Conservation (phyloP, 305 asterid genomes). For the Fraxinus albicans region DNA sequence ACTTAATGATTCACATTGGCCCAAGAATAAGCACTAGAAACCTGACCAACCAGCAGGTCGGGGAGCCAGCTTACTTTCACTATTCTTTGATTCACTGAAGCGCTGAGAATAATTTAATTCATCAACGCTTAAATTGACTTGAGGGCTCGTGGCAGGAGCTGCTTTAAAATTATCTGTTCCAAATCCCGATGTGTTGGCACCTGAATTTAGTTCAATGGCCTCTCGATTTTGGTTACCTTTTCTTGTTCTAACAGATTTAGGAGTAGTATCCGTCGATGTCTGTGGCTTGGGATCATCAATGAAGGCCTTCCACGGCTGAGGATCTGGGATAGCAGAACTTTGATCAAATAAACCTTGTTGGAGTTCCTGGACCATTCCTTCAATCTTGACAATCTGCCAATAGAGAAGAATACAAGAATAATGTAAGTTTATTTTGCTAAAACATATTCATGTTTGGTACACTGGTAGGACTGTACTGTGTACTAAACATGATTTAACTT, state of each 20-base stretch:
- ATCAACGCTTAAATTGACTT: slow-evolving; percentile 29
- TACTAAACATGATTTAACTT: neutral
- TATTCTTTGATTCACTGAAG: slow-evolving; percentile 47
- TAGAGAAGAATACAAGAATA: neutral
- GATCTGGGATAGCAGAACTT: slow-evolving; percentile 53
- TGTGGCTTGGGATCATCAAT: slow-evolving; percentile 52
- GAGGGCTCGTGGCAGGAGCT: slow-evolving; percentile 52
- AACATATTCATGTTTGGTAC: neutral
- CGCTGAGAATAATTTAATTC: slow-evolving; percentile 51
- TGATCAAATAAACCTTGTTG: slow-evolving; percentile 59
- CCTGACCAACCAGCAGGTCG: slow-evolving; percentile 99
- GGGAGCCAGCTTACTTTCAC: slow-evolving; percentile 46
- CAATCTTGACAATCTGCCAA: slow-evolving; percentile 54
- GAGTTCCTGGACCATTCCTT: slow-evolving; percentile 77
- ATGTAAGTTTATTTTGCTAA: neutral
- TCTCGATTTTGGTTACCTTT: slow-evolving; percentile 51
- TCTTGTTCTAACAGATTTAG: slow-evolving; percentile 72
- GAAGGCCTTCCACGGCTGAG: slow-evolving; percentile 81
- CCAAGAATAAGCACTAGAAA: slow-evolving; percentile 38
- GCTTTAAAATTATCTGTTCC: slow-evolving; percentile 74
- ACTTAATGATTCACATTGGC: neutral
- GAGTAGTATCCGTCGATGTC: slow-evolving; percentile 32
- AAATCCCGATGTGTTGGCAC: slow-evolving; percentile 61
- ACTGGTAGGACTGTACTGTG: neutral
- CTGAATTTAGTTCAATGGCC: slow-evolving; percentile 37